Conservation (phyloP, 106 monocot species). For the Apostasia ramifera region DNA sequence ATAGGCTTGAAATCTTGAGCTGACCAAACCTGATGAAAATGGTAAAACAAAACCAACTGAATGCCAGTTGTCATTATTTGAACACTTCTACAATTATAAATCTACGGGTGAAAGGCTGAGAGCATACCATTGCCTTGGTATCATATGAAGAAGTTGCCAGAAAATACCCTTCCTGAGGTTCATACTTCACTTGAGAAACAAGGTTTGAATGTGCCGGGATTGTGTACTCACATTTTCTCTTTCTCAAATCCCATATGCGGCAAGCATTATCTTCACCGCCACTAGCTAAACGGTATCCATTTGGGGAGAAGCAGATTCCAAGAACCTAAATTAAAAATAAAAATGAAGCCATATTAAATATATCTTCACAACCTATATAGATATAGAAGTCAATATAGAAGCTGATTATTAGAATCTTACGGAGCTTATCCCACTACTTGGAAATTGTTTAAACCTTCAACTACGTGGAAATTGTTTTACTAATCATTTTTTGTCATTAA, state of each 20-base stretch:
- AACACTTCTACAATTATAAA: neutral
- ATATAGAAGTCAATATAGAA: neutral
- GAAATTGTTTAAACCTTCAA: no score
- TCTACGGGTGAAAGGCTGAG: neutral
- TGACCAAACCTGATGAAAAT: constrained; percentile 72
- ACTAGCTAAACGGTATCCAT: constrained; percentile 82
- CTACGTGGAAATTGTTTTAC: no score
- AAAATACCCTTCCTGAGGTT: constrained; percentile 93
- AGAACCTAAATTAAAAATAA: constrained; percentile 42
- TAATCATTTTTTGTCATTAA: no score
- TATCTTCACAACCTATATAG: neutral
- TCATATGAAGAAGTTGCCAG: constrained; percentile 89
- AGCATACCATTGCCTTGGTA: constrained; percentile 76
- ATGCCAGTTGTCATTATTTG: neutral
- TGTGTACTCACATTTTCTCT: constrained; percentile 60
- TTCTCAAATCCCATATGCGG: constrained; percentile 95
- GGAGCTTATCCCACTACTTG: no score
- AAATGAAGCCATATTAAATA: neutral
- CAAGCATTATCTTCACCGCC: constrained; percentile 90
- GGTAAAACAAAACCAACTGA: neutral
- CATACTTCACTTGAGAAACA: constrained; percentile 91
- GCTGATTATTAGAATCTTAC: no score
- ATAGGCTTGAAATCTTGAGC: constrained; percentile 85
- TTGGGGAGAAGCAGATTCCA: constrained; percentile 84
- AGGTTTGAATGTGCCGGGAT: constrained; percentile 93